Evolutionary conservation across 805 yeast species (phyloP), one percentile per base, ranked within the genome.

Genomic region (Barnettozyma siamensis): DNA sequence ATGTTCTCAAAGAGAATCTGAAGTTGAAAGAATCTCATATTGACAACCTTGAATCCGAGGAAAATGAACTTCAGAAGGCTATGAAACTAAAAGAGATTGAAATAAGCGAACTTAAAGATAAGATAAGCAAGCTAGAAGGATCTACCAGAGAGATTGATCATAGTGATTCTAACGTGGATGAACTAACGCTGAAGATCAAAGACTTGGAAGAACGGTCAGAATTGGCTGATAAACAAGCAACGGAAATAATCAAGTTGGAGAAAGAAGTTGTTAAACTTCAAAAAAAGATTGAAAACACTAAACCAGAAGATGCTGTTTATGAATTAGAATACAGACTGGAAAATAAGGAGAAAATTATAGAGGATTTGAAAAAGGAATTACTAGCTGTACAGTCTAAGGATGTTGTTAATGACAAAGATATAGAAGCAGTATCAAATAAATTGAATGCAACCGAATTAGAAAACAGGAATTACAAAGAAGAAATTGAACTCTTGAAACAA

Each of bases 21-120:
- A 57, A 60, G 3, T 36, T 62, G 40, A 63, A 57, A 33, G 51
- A 49, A 36, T 54, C 59, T 9, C 48, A 53, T 7, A 44, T 43
- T 5, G 6, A 28, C 2, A n/a, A 5, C 7, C 18, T 35, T 16
- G 13, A 3, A 10, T 20, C 17, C 4, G 20, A 31, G 12, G 16
- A n/a, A 15, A 33, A 12, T 2, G 32, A 35, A 23, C 21, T 11
- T 18, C 11, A 15, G 2, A 32, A 27, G 7, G 16, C 12, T 4
- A 3, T 31, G 7, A 31, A 33, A 2, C 23, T 26, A 3, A 47
- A 43, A 23, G 38, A 42, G n/a, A 21, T 24, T 26, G 40, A 41
- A 13, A 35, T 44, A 5, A 4, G 18, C 2, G 20, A 28, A 3
- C 30, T 44, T 12, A 38, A 33, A 36, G 16, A 12, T 13, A 12